Base-by-base conservation (phyloP, 1,284 basidiomycete genomes). In the Melanopsichium pennsylvanicum region DNA sequence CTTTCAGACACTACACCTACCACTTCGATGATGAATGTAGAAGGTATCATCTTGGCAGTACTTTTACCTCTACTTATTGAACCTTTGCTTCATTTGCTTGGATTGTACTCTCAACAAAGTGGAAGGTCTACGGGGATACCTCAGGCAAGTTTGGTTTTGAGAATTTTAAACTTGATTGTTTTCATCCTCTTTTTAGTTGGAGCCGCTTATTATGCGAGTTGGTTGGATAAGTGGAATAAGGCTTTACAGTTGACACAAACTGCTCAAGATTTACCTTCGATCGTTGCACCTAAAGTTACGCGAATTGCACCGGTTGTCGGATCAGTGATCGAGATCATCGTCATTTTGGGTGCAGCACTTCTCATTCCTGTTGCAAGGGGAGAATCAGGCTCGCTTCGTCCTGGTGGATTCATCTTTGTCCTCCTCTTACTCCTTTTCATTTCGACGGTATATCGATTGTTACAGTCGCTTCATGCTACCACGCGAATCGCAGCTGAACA, bases 311-410 rank as follows among this genome's bases (percentile, higher is more conserved):
- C 71, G 1, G 63, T 73, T 12, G 62, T 68, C 4, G 71, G 25
- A 0, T 35, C 48, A 5, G 38, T 73, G 3, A 25, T 73, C 12
- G 50, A 59, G 33, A 46, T 71, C 42, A 54, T 73, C 22, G 54
- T 64, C 7, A 68, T 73, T 29, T 45, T 70, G 11, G 70, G 70
- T 10, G 69, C 58, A 4, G 58, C 60, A 0, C 48, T 73, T 21
- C 46, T 73, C 31, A 67, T 73, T 27, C 70, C 70, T 10, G 59
- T 73, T 9, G 70, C 70, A 0, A n/a, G 70, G 1, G 70, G 70
- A 15, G 62, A 71, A 13, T 29, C 43, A 6, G 69, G 69, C 2
- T 44, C 19, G 4, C 48, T 60, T 41, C 39, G 60, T 6, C 70
- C 70, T 2, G 71, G 71, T 11, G 52, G 58, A 11, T 73, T 68